These are phyloP conservation scores for Bryopsis sp. DNA, from an alignment of 139 green algal species.

Conservation along the genomic window DNA sequence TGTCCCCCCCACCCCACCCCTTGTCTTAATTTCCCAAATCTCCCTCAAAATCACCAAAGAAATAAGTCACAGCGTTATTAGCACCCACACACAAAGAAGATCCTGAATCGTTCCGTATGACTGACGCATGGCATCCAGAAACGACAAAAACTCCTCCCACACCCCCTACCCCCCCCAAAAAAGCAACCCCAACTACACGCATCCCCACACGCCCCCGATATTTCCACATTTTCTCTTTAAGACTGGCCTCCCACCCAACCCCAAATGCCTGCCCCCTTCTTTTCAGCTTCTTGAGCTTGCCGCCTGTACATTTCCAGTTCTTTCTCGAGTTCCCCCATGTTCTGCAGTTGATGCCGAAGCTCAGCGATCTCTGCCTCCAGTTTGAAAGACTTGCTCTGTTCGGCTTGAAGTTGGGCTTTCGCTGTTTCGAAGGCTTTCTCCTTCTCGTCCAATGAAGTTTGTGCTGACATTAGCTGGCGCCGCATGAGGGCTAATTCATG, in stretches of 20 bases:
- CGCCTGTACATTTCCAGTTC: conserved; percentile 9
- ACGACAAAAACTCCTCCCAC: too few species aligned
- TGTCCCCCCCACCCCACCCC: too few species aligned
- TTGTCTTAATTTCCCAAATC: too few species aligned
- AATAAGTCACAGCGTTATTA: too few species aligned
- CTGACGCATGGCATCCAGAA: too few species aligned
- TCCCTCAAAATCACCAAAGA: too few species aligned
- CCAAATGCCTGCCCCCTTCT: conserved; percentile 14
- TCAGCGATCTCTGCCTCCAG: conserved; percentile 14
- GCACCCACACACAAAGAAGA: too few species aligned
- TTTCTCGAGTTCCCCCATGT: conserved; percentile 14
- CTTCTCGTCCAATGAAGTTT: conserved; percentile 31
- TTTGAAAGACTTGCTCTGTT: conserved; percentile 6
- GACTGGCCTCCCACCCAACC: conserved; percentile 8
- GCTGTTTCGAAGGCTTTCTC: conserved; percentile 24
- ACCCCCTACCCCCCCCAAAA: too few species aligned
- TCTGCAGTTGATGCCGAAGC: neutral
- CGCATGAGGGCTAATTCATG: conserved; percentile 65
- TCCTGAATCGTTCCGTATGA: too few species aligned
- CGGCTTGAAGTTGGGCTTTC: conserved; percentile 14
- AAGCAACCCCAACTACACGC: too few species aligned
- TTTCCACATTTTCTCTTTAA: too few species aligned
- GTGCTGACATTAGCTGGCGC: conserved; percentile 49
- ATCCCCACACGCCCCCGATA: too few species aligned
- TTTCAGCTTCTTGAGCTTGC: neutral